phyloP scores from a whole-genome alignment of 2,329 filamentous ascomycete genomes.

The Drechslera avenae region DNA sequence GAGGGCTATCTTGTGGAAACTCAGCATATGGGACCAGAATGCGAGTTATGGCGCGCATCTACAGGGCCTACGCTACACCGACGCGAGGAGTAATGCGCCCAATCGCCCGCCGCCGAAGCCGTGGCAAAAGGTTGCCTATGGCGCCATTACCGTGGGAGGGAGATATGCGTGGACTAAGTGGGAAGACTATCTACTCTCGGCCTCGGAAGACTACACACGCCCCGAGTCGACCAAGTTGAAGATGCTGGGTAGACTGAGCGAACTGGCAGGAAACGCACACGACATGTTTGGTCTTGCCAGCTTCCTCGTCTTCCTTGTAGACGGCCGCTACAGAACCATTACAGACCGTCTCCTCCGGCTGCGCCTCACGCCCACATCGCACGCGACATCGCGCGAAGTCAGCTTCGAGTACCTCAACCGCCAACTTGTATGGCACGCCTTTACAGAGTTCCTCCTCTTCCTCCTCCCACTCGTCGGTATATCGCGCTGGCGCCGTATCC shows the following conservation, averaged over 20 bases:
- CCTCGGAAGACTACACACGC: slow-evolving; percentile 73
- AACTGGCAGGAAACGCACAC: slow-evolving; percentile 72
- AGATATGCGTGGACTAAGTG: slow-evolving; percentile 90
- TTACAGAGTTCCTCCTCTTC: slow-evolving; percentile 98
- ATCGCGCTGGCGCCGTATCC: slow-evolving; percentile 87
- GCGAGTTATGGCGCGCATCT: slow-evolving; percentile 92
- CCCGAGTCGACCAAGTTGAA: slow-evolving; percentile 57
- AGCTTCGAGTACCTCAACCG: slow-evolving; percentile 98
- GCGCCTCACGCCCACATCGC: slow-evolving; percentile 81
- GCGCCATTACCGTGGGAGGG: slow-evolving; percentile 82
- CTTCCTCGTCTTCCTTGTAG: slow-evolving; percentile 88
- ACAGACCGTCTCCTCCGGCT: slow-evolving; percentile 84
- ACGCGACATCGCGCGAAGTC: slow-evolving; percentile 84
- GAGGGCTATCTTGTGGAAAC: slow-evolving; percentile 84
- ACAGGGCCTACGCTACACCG: slow-evolving; percentile 88
- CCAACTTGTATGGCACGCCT: slow-evolving; percentile 99
- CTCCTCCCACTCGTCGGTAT: slow-evolving; percentile 96
- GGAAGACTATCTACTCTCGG: slow-evolving; percentile 82
- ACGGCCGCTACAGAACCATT: slow-evolving; percentile 88
- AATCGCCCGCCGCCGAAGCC: slow-evolving; percentile 71
- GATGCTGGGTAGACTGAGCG: slow-evolving; percentile 71
- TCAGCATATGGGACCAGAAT: slow-evolving; percentile 95
- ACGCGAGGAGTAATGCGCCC: slow-evolving; percentile 66
- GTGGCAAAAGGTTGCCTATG: slow-evolving; percentile 84
- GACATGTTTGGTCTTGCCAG: slow-evolving; percentile 81